Percentiles rank a stretch among this genome's conserved stretches.
Conservation (phyloP, 257 asterid genomes). For the Solanum corneliomulleri region DNA sequence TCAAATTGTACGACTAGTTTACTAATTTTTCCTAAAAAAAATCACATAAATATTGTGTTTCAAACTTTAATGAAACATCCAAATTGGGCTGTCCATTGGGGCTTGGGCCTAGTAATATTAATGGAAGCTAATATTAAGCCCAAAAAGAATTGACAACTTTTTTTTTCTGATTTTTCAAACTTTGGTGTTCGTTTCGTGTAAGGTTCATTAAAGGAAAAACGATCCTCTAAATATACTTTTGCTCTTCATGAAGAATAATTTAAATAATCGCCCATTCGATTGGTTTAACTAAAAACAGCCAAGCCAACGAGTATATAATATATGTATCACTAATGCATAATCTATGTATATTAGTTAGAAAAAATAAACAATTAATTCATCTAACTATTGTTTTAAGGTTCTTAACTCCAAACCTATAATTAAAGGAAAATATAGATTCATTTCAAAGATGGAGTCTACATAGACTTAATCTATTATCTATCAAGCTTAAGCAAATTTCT, state of each 20-base stretch:
- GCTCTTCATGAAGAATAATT: neutral
- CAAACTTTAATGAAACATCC: neutral
- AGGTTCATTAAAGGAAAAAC: neutral
- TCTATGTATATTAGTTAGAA: neutral
- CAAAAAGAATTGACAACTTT: neutral
- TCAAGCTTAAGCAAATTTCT: neutral
- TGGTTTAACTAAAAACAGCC: neutral
- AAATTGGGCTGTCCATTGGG: neutral
- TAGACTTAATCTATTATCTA: neutral
- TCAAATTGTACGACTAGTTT: no score
- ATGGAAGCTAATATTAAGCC: neutral
- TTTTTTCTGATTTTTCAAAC: neutral
- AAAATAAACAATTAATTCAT: neutral
- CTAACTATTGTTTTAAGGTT: neutral
- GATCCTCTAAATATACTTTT: neutral
- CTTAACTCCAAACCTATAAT: no score
- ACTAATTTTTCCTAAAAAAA: no score
- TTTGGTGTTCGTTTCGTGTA: neutral
- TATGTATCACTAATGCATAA: neutral
- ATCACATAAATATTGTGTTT: neutral
- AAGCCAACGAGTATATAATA: neutral
- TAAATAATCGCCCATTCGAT: neutral
- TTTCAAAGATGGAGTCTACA: neutral
- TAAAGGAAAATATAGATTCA: neutral
- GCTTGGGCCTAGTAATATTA: neutral